These are phyloP conservation scores for Aspergillus sp. DNA, from an alignment of 2,329 filamentous ascomycete species.

Conservation along the genomic window DNA sequence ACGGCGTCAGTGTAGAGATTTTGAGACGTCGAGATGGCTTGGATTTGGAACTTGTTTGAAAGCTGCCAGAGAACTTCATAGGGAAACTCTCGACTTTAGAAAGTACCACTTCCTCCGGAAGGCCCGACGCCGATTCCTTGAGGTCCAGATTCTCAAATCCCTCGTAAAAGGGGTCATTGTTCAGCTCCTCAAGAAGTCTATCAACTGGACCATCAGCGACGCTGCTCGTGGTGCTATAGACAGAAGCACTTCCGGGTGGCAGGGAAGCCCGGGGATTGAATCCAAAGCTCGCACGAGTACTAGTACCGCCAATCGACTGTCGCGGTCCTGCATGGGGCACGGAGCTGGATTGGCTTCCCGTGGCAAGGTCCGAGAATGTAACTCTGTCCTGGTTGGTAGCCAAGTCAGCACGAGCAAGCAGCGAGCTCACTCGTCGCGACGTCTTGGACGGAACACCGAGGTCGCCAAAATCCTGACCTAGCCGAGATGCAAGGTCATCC, in stretches of 20 bases:
- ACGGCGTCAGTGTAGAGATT: constrained; percentile 57
- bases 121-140: constrained; percentile 62
- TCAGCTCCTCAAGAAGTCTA: constrained; percentile 59
- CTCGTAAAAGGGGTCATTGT: constrained; percentile 54
- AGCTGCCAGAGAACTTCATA: constrained; percentile 40
- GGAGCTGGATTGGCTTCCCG: constrained; percentile 32
- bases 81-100: constrained; percentile 62
- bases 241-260: constrained; percentile 41
- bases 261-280: constrained; percentile 49
- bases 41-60: constrained; percentile 19
- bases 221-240: constrained; percentile 48
- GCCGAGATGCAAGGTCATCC: constrained; percentile 57
- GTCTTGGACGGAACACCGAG: constrained; percentile 49
- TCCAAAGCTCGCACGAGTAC: constrained; percentile 55
- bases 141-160: constrained; percentile 65
- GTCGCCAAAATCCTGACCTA: constrained; percentile 59
- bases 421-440: constrained; percentile 79
- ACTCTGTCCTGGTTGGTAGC: constrained; percentile 75
- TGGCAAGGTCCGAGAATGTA: constrained; percentile 65
- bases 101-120: constrained; percentile 64
- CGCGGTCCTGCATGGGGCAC: constrained; percentile 44
- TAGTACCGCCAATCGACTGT: constrained; percentile 64
- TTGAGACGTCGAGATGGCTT: constrained; percentile 23
- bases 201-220: constrained; percentile 63
- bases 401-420: constrained; percentile 78